A percentile compares a stretch with the other conserved stretches of the same genome.
Conservation (phyloP, 192 early-diverging fungal species). For the Backusella macrospora region DNA sequence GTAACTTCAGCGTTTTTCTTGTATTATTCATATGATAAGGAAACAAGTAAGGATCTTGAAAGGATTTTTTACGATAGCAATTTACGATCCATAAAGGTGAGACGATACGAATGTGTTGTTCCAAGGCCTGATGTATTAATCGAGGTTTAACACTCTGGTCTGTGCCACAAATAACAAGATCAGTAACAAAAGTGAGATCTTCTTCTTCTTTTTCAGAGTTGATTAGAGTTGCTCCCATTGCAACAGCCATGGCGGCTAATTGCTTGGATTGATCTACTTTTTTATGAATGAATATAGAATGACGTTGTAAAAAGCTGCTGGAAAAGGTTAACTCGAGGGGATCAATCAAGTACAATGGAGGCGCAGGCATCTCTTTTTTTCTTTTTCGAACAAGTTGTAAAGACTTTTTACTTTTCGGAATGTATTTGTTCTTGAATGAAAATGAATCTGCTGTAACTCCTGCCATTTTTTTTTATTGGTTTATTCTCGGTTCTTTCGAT, state of each 20-base stretch:
- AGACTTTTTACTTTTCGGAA: neutral
- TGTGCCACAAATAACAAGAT: constrained; percentile 1
- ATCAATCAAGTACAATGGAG: constrained; percentile 1
- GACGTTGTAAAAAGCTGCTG: neutral
- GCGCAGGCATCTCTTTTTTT: neutral
- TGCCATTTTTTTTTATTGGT: neutral
- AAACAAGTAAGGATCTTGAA: neutral
- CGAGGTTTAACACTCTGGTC: neutral
- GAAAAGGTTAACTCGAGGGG: neutral
- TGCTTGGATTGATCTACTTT: neutral
- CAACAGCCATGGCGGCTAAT: neutral
- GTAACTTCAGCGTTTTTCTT: neutral
- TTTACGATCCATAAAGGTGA: neutral
- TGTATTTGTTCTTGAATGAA: neutral
- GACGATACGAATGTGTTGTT: neutral
- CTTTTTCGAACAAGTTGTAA: neutral
- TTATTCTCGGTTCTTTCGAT: too few relatives aligned
- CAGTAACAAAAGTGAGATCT: neutral
- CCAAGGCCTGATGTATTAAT: neutral
- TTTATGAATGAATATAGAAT: neutral
- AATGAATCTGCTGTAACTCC: neutral
- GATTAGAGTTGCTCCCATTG: neutral
- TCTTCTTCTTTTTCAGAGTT: neutral
- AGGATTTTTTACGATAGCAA: neutral
- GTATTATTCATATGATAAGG: neutral